Conservation (phyloP, 352 stramenopile species). For the Globisporangium iwayamae region DNA sequence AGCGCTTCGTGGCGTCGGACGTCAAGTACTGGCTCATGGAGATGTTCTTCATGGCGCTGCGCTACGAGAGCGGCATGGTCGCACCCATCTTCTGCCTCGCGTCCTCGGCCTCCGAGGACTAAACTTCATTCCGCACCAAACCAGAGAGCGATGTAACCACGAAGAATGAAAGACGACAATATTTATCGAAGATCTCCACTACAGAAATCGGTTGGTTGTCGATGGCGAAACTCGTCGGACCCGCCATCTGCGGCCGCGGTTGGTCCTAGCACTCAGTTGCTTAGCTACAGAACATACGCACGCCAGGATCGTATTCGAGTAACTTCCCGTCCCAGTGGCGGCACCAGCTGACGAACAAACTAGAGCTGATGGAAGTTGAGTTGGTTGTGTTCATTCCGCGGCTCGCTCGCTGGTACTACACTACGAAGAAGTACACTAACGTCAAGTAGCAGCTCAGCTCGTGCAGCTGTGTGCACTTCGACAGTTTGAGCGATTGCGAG, state of each 20-base stretch:
- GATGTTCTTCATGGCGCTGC: constrained; percentile 59
- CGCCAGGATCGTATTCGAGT: too few species aligned
- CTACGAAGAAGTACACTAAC: too few species aligned
- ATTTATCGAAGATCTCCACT: not conserved
- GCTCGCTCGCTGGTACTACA: too few species aligned
- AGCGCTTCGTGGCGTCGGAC: constrained; percentile 33
- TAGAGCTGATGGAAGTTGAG: too few species aligned
- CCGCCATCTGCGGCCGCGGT: not conserved
- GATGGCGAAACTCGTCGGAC: not conserved
- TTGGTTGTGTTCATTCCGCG: too few species aligned
- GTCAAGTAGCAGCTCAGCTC: too few species aligned
- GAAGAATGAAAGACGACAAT: not conserved
- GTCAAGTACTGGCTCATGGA: constrained; percentile 53
- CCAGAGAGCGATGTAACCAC: not conserved
- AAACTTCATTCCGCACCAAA: not conserved
- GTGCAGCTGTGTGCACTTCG: too few species aligned
- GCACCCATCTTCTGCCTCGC: constrained; percentile 39
- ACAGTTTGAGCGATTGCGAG: too few species aligned
- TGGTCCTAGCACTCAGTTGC: too few species aligned
- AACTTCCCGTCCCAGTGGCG: too few species aligned
- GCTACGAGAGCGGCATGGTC: constrained; percentile 56
- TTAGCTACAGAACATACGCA: too few species aligned
- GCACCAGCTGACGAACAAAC: not conserved
- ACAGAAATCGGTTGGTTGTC: not conserved
- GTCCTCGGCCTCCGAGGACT: constrained; percentile 13